A percentile compares a stretch with the other conserved stretches of the same genome.
phyloP scores from a whole-genome alignment of 2,329 filamentous ascomycete genomes.

The Sclerotiophoma versabilis region DNA sequence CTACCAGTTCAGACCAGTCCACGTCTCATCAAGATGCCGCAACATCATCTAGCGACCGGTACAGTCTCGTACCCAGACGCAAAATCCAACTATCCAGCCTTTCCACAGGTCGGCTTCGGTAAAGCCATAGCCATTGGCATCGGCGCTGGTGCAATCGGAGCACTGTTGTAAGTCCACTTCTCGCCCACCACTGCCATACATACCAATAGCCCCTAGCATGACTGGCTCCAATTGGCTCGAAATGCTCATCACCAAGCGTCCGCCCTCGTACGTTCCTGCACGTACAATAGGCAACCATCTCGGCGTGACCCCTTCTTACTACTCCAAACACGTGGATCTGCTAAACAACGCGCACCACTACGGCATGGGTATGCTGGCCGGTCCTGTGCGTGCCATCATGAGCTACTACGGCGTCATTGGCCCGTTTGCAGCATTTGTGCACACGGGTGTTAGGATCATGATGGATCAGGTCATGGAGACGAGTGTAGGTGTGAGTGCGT shows the following conservation, averaged over 20 bases:
- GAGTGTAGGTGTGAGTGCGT: constrained; percentile 34
- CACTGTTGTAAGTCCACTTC: no score
- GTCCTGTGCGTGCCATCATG: constrained; percentile 35
- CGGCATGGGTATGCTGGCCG: constrained; percentile 40
- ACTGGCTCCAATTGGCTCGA: constrained; percentile 37
- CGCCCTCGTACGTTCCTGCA: constrained; percentile 42
- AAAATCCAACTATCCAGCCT: constrained; percentile 26
- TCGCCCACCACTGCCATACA: no score
- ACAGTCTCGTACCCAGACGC: constrained; percentile 22
- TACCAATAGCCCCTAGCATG: constrained; percentile 31
- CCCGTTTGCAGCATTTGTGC: constrained; percentile 39
- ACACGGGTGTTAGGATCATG: constrained; percentile 36
- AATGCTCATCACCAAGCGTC: constrained; percentile 37
- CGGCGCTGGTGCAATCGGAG: constrained; percentile 22
- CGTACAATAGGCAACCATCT: constrained; percentile 39
- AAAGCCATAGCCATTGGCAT: constrained; percentile 29
- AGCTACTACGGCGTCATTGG: constrained; percentile 43
- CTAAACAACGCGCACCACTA: constrained; percentile 40
- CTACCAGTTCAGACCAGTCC: no score
- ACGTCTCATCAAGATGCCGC: no score
- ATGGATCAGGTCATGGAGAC: constrained; percentile 44
- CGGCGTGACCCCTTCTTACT: constrained; percentile 23
- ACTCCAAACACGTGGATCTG: constrained; percentile 24
- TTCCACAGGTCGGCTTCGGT: constrained; percentile 28
- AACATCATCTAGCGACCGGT: constrained; percentile 20